These are phyloP conservation scores for Evernia prunastri DNA, from an alignment of 495 filamentous ascomycete species.

Conservation along the genomic window DNA sequence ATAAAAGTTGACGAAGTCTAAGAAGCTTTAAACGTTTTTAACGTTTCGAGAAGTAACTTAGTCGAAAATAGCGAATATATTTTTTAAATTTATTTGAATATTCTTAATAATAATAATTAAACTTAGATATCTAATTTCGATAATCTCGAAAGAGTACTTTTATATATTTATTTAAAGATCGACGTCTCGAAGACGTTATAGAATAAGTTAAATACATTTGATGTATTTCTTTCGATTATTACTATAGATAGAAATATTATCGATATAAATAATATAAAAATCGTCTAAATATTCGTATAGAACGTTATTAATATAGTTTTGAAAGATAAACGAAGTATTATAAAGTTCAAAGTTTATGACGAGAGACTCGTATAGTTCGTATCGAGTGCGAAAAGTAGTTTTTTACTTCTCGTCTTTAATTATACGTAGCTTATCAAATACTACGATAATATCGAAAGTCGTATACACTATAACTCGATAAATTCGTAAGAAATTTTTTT, in stretches of 20 bases:
- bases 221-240: too few species aligned
- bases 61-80: too few species aligned
- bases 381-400: constrained; percentile 18
- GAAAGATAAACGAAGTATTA: constrained; percentile 12
- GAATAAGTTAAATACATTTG: too few species aligned
- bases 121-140: neutral
- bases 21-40: constrained; percentile 12
- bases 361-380: constrained; percentile 20
- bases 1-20: constrained; percentile 14
- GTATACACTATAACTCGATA: neutral
- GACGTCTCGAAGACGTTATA: too few species aligned
- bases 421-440: constrained; percentile 20
- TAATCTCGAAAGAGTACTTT: neutral
- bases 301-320: constrained; percentile 23
- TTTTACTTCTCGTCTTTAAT: constrained; percentile 19
- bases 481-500: neutral
- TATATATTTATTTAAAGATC: neutral
- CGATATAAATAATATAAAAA: constrained; percentile 26
- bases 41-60: neutral
- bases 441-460: constrained; percentile 16
- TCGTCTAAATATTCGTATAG: constrained; percentile 20
- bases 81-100: neutral
- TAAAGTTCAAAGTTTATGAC: constrained; percentile 27
- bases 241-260: constrained; percentile 29
- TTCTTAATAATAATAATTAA: too few species aligned